Conservation (phyloP, 257 asterid species). For the Solanum peruvianum region DNA sequence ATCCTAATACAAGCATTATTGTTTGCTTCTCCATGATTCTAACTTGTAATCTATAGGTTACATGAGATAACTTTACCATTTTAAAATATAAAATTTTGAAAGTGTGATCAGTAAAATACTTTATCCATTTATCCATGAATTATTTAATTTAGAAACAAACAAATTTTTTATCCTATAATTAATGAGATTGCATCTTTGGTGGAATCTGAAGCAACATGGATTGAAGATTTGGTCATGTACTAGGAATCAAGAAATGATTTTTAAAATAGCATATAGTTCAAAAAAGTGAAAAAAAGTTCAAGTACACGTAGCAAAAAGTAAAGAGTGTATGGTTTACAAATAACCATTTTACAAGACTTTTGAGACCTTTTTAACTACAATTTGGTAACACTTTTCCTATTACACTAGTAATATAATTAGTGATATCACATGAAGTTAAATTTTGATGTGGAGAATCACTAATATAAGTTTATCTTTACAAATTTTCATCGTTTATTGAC, state of each 20-base stretch:
- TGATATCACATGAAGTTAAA: background rate
- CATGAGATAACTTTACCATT: background rate
- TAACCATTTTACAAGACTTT: background rate
- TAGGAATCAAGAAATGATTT: background rate
- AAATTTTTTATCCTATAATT: background rate
- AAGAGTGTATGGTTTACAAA: background rate
- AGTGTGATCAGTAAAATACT: background rate
- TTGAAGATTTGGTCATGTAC: background rate
- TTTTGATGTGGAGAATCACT: no score
- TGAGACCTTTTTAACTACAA: background rate
- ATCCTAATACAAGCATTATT: background rate
- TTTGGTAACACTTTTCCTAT: background rate
- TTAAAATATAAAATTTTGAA: background rate
- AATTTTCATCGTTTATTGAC: background rate
- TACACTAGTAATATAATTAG: background rate
- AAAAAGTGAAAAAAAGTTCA: background rate
- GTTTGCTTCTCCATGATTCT: background rate
- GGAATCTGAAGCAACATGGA: background rate
- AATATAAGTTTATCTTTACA: no score
- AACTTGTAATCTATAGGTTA: background rate
- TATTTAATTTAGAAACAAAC: background rate
- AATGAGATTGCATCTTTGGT: background rate
- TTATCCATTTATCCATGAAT: background rate
- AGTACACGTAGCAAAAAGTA: background rate
- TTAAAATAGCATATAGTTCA: background rate